Conservation (phyloP, 495 filamentous ascomycete species). For the Podospora tetraspora region DNA sequence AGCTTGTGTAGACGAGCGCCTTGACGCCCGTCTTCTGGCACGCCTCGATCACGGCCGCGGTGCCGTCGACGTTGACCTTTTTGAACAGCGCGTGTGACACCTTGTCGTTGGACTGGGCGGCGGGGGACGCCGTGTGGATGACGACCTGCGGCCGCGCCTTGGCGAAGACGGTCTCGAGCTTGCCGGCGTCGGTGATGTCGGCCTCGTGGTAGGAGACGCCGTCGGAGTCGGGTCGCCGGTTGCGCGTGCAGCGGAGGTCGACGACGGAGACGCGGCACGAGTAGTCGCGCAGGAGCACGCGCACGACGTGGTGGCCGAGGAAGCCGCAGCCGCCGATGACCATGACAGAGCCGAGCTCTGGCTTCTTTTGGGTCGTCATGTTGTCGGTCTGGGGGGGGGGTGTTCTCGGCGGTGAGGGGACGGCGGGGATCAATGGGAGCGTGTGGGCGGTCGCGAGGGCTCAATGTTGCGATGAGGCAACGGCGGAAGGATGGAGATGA, state of each 20-base stretch:
- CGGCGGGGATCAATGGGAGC: neutral
- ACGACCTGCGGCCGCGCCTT: slow-evolving; percentile 77
- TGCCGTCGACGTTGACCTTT: slow-evolving; percentile 93
- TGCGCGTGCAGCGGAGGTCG: slow-evolving; percentile 72
- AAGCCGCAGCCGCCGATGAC: slow-evolving; percentile 69
- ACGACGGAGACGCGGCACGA: slow-evolving; percentile 68
- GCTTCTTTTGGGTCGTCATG: slow-evolving; percentile 38
- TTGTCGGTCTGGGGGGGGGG: slow-evolving; percentile 4
- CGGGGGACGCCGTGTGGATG: slow-evolving; percentile 88
- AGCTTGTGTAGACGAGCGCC: slow-evolving; percentile 92
- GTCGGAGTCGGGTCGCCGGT: slow-evolving; percentile 61
- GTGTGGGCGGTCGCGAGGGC: neutral
- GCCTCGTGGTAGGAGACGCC: slow-evolving; percentile 74
- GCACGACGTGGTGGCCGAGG: slow-evolving; percentile 64
- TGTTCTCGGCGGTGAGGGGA: neutral
- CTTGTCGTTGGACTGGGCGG: slow-evolving; percentile 41
- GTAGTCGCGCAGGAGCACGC: slow-evolving; percentile 51
- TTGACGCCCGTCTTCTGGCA: slow-evolving; percentile 72
- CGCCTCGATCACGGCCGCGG: slow-evolving; percentile 69
- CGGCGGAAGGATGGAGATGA: neutral
- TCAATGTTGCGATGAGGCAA: neutral
- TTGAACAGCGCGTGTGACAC: slow-evolving; percentile 57
- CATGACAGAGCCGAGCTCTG: slow-evolving; percentile 51
- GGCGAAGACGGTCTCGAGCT: slow-evolving; percentile 60
- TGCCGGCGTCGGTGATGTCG: slow-evolving; percentile 73